These are phyloP conservation scores for Termitomyces sp. DNA, from an alignment of 768 basidiomycete species.

Conservation along the genomic window DNA sequence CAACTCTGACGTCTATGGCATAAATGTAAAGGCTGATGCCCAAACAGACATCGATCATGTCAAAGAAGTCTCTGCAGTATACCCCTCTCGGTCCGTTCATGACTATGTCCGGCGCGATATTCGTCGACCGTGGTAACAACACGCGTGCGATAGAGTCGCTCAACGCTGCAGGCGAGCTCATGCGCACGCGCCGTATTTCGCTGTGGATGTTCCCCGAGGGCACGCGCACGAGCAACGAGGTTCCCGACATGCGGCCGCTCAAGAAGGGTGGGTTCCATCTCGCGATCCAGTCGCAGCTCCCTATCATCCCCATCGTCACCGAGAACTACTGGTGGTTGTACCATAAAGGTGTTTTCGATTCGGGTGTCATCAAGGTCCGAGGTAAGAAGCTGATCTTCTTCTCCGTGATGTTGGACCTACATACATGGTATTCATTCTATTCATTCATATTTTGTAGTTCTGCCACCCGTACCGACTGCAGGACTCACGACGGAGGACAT, in stretches of 20 bases:
- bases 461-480: conserved; percentile 83
- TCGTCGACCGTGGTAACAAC: conserved; percentile 85
- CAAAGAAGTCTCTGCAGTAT: conserved; percentile 87
- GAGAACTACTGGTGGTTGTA: conserved; percentile 95
- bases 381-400: conserved; percentile 50
- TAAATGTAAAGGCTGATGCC: conserved; percentile 67
- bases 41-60: conserved; percentile 80
- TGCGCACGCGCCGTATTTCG: conserved; percentile 70
- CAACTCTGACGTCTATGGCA: not conserved
- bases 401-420: not conserved
- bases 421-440: not conserved
- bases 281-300: conserved; percentile 86
- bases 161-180: conserved; percentile 70
- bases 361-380: conserved; percentile 77
- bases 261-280: conserved; percentile 99
- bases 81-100: conserved; percentile 91
- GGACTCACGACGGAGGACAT: conserved; percentile 74
- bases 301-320: conserved; percentile 87
- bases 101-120: conserved; percentile 86
- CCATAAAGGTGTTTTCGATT: conserved; percentile 70
- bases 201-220: conserved; percentile 98
- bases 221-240: conserved; percentile 72
- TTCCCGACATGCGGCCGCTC: conserved; percentile 75
- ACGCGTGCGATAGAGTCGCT: conserved; percentile 73
- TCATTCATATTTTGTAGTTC: conserved; percentile 51